These are phyloP conservation scores for Hansenula lynferdii DNA, from an alignment of 1,139 yeast species.

Conservation along the genomic window DNA sequence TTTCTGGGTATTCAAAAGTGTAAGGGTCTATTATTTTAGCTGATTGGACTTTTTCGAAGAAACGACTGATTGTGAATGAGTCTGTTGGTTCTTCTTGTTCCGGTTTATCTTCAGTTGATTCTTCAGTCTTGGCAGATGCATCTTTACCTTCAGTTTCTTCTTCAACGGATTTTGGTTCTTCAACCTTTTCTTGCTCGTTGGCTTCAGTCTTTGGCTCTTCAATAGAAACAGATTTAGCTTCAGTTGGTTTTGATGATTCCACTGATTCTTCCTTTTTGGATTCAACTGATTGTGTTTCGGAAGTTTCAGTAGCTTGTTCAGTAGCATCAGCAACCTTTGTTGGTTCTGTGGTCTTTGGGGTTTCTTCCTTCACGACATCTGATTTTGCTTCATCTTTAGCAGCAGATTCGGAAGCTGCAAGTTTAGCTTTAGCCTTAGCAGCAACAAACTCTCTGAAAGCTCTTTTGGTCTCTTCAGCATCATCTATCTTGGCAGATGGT, in stretches of 20 bases:
- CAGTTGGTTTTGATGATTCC: no score
- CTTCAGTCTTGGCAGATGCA: no score
- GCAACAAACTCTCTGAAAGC: slow-evolving; percentile 7
- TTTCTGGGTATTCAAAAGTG: slow-evolving; percentile 54
- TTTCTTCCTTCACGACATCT: slow-evolving; percentile 10
- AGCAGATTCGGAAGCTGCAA: slow-evolving; percentile 11
- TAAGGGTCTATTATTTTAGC: slow-evolving; percentile 56
- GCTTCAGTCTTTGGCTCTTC: no score
- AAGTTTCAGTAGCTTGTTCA: slow-evolving; percentile 3
- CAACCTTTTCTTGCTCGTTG: no score
- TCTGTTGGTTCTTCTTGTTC: no score
- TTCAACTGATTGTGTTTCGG: slow-evolving; percentile 2
- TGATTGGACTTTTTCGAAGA: slow-evolving; percentile 43
- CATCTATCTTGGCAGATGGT: neutral
- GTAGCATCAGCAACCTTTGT: no score
- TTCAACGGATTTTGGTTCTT: slow-evolving; percentile 4
- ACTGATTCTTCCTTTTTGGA: neutral
- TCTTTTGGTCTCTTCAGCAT: slow-evolving; percentile 3
- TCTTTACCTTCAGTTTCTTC: no score
- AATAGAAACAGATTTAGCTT: neutral
- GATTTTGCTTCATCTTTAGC: no score
- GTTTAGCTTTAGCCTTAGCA: slow-evolving; percentile 10
- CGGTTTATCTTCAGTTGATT: no score
- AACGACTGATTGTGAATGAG: slow-evolving; percentile 45
- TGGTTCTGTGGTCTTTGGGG: slow-evolving; percentile 11